Conservation (phyloP, 306 rosid species). For the Sechiopsis laciniata region DNA sequence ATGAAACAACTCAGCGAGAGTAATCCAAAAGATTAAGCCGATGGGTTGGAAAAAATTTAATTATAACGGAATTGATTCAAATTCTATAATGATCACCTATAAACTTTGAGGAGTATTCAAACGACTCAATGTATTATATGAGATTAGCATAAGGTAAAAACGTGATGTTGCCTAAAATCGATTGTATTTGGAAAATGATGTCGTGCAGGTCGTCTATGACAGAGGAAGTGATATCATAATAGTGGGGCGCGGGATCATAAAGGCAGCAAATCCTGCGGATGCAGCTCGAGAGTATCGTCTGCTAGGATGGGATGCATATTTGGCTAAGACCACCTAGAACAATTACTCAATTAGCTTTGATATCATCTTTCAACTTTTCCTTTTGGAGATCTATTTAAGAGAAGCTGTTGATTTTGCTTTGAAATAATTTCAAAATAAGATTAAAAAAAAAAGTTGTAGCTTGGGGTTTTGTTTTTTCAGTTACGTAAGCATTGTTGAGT, state of each 20-base stretch:
- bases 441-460: too few species aligned
- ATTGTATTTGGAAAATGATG: constrained; percentile 1
- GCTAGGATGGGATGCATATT: constrained; percentile 80
- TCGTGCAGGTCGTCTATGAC: constrained; percentile 62
- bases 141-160: neutral
- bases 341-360: neutral
- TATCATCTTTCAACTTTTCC: neutral
- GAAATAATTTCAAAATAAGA: neutral
- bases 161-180: neutral
- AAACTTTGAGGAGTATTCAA: neutral
- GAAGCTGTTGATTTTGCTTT: neutral
- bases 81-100: neutral
- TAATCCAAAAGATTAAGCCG: too few species aligned
- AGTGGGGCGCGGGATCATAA: constrained; percentile 82
- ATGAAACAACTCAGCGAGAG: too few species aligned
- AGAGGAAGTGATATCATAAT: constrained; percentile 85
- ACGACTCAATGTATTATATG: neutral
- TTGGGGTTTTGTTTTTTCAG: too few species aligned
- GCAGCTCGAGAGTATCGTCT: constrained; percentile 68
- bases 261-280: constrained; percentile 67
- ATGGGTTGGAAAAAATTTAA: too few species aligned
- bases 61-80: neutral
- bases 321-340: constrained; percentile 47
- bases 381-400: neutral
- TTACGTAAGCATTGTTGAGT: neutral